phyloP scores from a whole-genome alignment of 164 flowering plant species.

The Kingdonia uniflora region DNA sequence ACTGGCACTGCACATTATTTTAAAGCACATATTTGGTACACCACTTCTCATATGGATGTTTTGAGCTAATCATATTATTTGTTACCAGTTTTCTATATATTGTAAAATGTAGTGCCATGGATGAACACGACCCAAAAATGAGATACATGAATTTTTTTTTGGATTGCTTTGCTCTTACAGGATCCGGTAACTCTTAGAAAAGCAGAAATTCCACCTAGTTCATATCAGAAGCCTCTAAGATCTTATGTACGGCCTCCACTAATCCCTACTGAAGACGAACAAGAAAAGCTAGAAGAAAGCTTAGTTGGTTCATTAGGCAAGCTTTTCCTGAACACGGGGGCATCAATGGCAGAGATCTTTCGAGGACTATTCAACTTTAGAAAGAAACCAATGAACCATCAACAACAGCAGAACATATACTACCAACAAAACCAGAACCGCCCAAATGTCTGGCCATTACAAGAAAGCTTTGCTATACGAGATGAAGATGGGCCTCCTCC shows the following conservation, averaged over 20 bases:
- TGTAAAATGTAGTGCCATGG: too few relatives aligned
- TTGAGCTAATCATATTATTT: too few relatives aligned
- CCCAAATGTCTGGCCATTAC: conserved; percentile 55
- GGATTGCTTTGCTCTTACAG: conserved; percentile 16
- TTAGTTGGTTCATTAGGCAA: conserved; percentile 55
- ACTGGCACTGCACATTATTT: too few relatives aligned
- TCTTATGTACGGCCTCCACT: conserved; percentile 64
- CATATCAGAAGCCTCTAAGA: conserved; percentile 55
- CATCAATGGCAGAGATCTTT: conserved; percentile 40
- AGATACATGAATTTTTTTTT: too few relatives aligned
- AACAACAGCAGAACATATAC: conserved; percentile 19
- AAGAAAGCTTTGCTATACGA: conserved; percentile 75
- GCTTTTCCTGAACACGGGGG: conserved; percentile 40
- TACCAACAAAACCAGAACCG: conserved; percentile 35
- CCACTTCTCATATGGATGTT: too few relatives aligned
- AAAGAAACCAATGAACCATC: conserved; percentile 30
- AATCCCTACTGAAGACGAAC: conserved; percentile 62
- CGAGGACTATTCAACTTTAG: conserved; percentile 49
- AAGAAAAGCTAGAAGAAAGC: conserved; percentile 69
- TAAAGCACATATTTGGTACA: too few relatives aligned
- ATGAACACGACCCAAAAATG: too few relatives aligned
- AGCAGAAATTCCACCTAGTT: conserved; percentile 17
- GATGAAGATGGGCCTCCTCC: conserved; percentile 88
- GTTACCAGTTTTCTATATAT: too few relatives aligned
- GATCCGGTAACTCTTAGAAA: conserved; percentile 23